Conservation (phyloP, 306 rosid genomes). For the Aeschynomene evenia region DNA sequence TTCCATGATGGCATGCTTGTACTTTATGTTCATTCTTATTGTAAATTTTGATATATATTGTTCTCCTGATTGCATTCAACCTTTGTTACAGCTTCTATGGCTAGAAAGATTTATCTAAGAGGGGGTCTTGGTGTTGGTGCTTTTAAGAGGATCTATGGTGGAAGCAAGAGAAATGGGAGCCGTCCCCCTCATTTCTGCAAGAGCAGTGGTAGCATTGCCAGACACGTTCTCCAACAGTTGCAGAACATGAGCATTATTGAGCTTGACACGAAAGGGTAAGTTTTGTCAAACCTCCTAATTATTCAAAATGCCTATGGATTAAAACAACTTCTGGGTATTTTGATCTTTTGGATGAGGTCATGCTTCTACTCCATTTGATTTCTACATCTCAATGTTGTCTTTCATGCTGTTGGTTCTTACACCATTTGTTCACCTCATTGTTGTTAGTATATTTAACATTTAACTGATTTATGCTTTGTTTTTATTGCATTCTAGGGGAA, state of each 20-base stretch:
- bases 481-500: slow-evolving; percentile 36
- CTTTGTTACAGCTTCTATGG: slow-evolving; percentile 62
- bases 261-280: slow-evolving; percentile 61
- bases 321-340: neutral
- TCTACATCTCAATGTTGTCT: neutral
- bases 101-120: slow-evolving; percentile 76
- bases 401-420: neutral
- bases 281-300: neutral
- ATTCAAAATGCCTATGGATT: neutral
- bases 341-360: neutral
- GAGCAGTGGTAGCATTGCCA: slow-evolving; percentile 70
- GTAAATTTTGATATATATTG: neutral
- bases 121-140: slow-evolving; percentile 87
- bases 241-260: slow-evolving; percentile 55
- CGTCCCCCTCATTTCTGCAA: slow-evolving; percentile 76
- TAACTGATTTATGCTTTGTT: neutral
- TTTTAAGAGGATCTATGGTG: slow-evolving; percentile 71
- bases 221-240: slow-evolving; percentile 69
- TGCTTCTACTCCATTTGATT: neutral
- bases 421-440: neutral
- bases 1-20: neutral
- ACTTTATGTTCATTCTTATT: neutral
- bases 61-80: neutral
- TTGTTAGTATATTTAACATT: neutral
- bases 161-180: slow-evolving; percentile 78